Base-by-base conservation (phyloP, 2,329 filamentous ascomycete species). In the Xylaria multiplex region DNA sequence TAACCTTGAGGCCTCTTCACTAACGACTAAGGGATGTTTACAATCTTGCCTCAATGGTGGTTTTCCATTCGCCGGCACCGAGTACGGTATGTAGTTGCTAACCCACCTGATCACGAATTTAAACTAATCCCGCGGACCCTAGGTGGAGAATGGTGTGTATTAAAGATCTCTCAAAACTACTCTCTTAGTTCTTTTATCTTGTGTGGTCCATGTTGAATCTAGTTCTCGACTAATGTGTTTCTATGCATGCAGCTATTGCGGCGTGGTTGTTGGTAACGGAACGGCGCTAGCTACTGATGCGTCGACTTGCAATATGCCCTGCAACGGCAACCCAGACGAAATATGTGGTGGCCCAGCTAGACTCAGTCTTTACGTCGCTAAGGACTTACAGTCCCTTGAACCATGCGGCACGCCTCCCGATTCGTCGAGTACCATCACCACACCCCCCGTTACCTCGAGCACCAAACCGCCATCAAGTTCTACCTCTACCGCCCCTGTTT, bases 201-300 rank as follows among this genome's bases (percentile, higher is more conserved):
- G 35, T 13, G 8, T 9, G 35, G 6, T 37, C 35, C 6, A 13
- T 8, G 11, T 37, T 8, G 35, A 8, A 9, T 9, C 8, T 37
- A 37, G 35, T 2, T 37, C 35, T 37, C 11, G 35, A 37, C 35
- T 37, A 37, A 37, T 13, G 11, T 37, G 4, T 37, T 37, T 37
- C 35, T 37, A 37, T 37, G 35, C 35, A 37, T 13, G 11, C 11
- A 37, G 35, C 69, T 85, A 79, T 73, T 86, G 84, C 69, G 84
- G 84, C 50, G 82, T 83, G 45, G 81, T 88, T 32, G 78, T 88
- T 40, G 86, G 84, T 45, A 84, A 83, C 68, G 77, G 79, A 62
- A 83, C 81, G 5, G 66, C 65, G 37, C 71, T 77, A 37, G 80
- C 79, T 6, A 37, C 56, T 11, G 73, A 78, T 55, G 65, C 72